Percentiles rank a stretch among this genome's conserved stretches.
Conservation (phyloP, 208 protist species). For the Histomonas meleagridis region DNA sequence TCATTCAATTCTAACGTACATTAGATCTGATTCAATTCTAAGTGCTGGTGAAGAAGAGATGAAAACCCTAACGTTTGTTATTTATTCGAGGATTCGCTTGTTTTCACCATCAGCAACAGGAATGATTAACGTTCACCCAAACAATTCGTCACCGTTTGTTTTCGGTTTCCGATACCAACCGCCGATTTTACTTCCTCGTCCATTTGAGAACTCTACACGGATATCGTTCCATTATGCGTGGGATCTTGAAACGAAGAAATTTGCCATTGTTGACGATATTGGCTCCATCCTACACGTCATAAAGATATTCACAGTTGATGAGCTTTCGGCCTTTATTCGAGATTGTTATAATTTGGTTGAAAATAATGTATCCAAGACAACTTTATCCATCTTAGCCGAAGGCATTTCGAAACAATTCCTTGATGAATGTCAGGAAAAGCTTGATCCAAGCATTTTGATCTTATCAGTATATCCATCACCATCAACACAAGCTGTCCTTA, state of each 20-base stretch:
- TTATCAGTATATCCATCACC: not conserved
- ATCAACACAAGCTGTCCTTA: not conserved
- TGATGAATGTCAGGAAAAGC: not conserved
- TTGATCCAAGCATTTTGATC: not conserved
- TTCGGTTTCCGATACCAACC: constrained; percentile 21
- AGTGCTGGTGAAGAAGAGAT: not conserved
- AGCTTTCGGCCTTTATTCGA: no score
- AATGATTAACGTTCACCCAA: not conserved
- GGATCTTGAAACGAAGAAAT: not conserved
- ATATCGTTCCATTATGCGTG: not conserved
- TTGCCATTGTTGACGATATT: not conserved
- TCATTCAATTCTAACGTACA: not conserved
- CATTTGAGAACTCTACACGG: not conserved
- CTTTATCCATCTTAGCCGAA: not conserved
- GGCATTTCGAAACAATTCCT: not conserved
- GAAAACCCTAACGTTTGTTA: constrained; percentile 9
- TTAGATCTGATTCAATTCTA: not conserved
- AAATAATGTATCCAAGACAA: not conserved
- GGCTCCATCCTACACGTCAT: not conserved
- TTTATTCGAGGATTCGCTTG: not conserved
- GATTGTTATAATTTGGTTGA: no score
- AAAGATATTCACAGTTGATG: not conserved
- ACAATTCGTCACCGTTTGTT: not conserved
- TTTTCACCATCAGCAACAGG: not conserved
- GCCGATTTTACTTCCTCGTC: not conserved